phyloP scores from a whole-genome alignment of 768 basidiomycete genomes.

The Mycena latifolia region DNA sequence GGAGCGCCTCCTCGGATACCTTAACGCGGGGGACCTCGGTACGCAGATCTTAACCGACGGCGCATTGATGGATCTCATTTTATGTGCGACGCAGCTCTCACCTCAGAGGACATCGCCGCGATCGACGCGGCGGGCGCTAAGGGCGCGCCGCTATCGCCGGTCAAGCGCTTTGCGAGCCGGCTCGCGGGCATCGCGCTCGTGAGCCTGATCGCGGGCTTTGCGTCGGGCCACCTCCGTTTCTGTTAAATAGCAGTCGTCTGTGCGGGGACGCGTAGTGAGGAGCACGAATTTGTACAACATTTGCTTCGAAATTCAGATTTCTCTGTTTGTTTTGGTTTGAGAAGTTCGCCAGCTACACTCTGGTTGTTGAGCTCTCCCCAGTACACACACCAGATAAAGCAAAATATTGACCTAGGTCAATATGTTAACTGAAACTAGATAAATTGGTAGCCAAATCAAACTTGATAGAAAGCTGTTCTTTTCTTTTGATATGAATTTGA shows the following conservation, averaged over 20 bases:
- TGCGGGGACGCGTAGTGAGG: no score
- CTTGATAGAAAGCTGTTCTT: no score
- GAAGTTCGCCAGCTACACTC: no score
- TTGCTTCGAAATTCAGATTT: not conserved
- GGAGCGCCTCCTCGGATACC: constrained; percentile 73
- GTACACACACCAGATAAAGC: no score
- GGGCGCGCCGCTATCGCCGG: constrained; percentile 41
- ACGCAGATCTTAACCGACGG: constrained; percentile 27
- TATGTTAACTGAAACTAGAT: no score
- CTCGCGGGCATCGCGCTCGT: not conserved
- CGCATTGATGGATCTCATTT: not conserved
- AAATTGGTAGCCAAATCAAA: no score
- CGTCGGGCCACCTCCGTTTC: constrained; percentile 1
- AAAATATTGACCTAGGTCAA: no score
- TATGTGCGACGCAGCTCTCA: constrained; percentile 54
- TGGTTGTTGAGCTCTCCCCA: no score
- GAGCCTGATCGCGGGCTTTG: not conserved
- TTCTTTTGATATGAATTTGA: no score
- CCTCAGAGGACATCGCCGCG: constrained; percentile 61
- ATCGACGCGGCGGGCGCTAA: constrained; percentile 70
- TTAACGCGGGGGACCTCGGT: constrained; percentile 76
- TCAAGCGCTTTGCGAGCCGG: not conserved
- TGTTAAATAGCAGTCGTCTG: not conserved
- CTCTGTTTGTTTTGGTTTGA: no score
- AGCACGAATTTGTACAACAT: not conserved